Evolutionary conservation across 225 moss, liverwort and hornwort species (phyloP).

Genomic region (Pseudisothecium myosuroides): DNA sequence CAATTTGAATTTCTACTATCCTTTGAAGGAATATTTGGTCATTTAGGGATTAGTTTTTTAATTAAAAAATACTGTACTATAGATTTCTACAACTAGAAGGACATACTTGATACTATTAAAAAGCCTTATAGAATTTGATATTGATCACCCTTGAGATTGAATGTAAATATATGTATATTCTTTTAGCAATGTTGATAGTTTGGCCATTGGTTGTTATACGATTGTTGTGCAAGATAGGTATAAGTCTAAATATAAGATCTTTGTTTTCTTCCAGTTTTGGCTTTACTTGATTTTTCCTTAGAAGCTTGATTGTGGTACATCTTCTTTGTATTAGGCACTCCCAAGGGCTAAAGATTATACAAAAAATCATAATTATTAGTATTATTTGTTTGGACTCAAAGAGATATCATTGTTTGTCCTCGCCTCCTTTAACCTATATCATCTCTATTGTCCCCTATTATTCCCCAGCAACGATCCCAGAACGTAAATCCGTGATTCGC

Average conservation of each 20-base stretch:
- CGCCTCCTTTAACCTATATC: accelerated
- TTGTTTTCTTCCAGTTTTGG: accelerated
- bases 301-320: neutral
- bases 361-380: neutral
- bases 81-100: neutral
- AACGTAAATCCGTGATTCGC: too few relatives aligned
- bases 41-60: neutral
- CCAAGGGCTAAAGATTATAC: accelerated
- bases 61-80: neutral
- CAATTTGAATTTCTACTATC: neutral
- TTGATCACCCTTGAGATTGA: neutral
- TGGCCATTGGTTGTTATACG: neutral
- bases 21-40: accelerated
- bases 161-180: neutral
- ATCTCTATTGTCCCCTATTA: neutral
- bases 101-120: neutral
- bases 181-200: neutral
- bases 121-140: neutral
- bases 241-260: neutral
- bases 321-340: too few relatives aligned
- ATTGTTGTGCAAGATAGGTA: neutral
- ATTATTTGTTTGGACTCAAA: neutral
- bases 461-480: too few relatives aligned
- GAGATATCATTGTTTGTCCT: neutral
- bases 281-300: neutral